Base-by-base conservation (phyloP, 2,329 filamentous ascomycete genomes). In the Biscogniauxia sp. region DNA sequence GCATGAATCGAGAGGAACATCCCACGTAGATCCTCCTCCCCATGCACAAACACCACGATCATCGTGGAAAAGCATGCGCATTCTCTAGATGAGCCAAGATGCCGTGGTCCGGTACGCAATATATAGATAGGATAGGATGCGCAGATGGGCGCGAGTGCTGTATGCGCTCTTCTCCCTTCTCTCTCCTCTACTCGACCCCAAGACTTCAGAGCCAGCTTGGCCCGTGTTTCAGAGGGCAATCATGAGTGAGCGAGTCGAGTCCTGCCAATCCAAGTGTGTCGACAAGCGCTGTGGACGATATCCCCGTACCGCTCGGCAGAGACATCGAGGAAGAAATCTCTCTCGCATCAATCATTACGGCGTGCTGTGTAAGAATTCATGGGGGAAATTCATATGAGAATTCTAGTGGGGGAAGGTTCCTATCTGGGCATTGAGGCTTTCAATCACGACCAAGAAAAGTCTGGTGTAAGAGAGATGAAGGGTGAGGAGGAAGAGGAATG, bases 191-290 rank as follows among this genome's bases (percentile, higher is more conserved):
- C 20, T 53, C 52, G 17, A 17, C 9, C 28, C 32, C 28, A 37
- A 54, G 17, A 54, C n/a, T 37, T 25, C 53, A 45, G 6, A 54
- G 53, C 53, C 53, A 54, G 11, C 53, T 54, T 41, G 53, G 53
- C 53, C 20, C 25, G 53, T 37, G 53, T 54, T 54, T 54, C 53
- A 54, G 28, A 13, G 19, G 53, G 15, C 17, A 54, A 54, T 54
- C 53, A 54, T 51, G 17, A 37, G 25, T 17, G 17, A 45, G 37
- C 2, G 11, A 45, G 28, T 32, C 28, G 28, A 32, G 28, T 45
- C 37, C n/a, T 45, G 11, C 17, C 37, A 17, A 45, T 45, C 37
- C 37, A 45, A 45, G 37, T 45, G 37, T 11, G n/a, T 45, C 37
- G 37, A 17, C 37, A 45, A 45, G 37, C 37, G 37, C 37, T n/a